phyloP scores from a whole-genome alignment of 2,329 filamentous ascomycete species.

The Pseudovirgaria hyperparasitica region DNA sequence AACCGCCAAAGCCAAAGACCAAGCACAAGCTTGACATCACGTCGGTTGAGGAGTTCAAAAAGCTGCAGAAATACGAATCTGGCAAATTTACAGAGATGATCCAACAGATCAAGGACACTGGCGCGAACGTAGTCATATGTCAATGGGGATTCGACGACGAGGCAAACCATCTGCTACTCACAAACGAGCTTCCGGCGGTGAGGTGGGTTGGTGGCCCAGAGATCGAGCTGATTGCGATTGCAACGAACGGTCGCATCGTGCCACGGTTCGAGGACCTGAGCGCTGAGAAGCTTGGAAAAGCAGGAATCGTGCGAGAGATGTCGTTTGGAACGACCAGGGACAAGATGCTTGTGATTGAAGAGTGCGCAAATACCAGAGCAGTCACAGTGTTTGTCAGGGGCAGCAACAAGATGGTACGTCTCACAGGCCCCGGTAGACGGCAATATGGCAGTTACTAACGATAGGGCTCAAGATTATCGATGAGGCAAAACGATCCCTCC shows the following conservation, averaged over 20 bases:
- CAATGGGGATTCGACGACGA: slow-evolving; percentile 99
- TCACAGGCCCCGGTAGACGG: slow-evolving; percentile 3
- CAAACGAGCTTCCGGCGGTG: slow-evolving; percentile 91
- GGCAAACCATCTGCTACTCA: slow-evolving; percentile 91
- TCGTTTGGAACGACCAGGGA: slow-evolving; percentile 93
- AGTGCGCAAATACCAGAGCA: slow-evolving; percentile 93
- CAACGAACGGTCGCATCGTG: slow-evolving; percentile 94
- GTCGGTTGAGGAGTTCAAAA: slow-evolving; percentile 95
- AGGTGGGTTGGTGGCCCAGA: slow-evolving; percentile 97
- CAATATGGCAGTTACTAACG: slow-evolving; percentile 2
- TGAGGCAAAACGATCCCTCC: slow-evolving; percentile 92
- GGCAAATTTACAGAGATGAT: slow-evolving; percentile 99
- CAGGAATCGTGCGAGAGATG: slow-evolving; percentile 88
- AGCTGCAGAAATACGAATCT: slow-evolving; percentile 87
- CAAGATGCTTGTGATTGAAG: slow-evolving; percentile 99
- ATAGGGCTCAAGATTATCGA: slow-evolving; percentile 72
- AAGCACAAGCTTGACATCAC: slow-evolving; percentile 99
- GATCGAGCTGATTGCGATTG: slow-evolving; percentile 96
- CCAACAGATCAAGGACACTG: slow-evolving; percentile 91
- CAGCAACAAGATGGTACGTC: slow-evolving; percentile 94
- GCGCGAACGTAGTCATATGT: slow-evolving; percentile 94
- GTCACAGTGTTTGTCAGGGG: slow-evolving; percentile 94
- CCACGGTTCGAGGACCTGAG: slow-evolving; percentile 92
- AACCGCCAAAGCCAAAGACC: slow-evolving; percentile 98
- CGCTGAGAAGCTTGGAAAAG: slow-evolving; percentile 77